phyloP scores from a whole-genome alignment of 2,329 filamentous ascomycete species.

The Furcasterigmium sp. region DNA sequence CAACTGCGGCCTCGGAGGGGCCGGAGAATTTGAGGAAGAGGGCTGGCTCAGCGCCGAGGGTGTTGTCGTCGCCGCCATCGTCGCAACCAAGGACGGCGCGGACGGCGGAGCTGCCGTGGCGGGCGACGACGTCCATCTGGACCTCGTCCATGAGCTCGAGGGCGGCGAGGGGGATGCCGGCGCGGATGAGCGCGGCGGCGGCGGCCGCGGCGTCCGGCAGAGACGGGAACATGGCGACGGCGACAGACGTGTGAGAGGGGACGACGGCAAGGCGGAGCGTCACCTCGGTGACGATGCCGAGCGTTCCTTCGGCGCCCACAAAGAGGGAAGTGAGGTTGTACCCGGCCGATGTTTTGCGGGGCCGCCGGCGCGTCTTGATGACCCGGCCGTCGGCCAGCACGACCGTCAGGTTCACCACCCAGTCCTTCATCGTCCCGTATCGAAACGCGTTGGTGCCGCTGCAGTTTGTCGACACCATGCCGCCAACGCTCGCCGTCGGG shows the following conservation, averaged over 20 bases:
- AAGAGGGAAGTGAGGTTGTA: constrained; percentile 68
- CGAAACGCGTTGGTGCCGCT: constrained; percentile 55
- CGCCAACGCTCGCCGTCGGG: constrained; percentile 52
- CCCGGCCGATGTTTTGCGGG: constrained; percentile 64
- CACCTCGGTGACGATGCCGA: constrained; percentile 66
- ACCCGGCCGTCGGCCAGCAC: constrained; percentile 61
- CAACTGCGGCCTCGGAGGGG: neutral
- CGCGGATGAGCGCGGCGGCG: constrained; percentile 59
- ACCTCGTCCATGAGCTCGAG: constrained; percentile 60
- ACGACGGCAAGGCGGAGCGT: constrained; percentile 65
- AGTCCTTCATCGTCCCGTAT: constrained; percentile 74
- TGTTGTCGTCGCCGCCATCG: too few relatives aligned
- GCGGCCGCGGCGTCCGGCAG: constrained; percentile 57
- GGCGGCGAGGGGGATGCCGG: constrained; percentile 61
- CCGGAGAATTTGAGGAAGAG: constrained; percentile 48
- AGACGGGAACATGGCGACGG: constrained; percentile 54
- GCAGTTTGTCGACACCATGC: constrained; percentile 65
- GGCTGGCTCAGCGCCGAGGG: constrained; percentile 15
- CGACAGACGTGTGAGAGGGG: constrained; percentile 59
- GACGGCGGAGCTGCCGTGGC: constrained; percentile 51
- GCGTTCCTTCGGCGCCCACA: constrained; percentile 65
- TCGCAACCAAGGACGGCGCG: constrained; percentile 48
- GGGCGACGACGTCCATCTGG: constrained; percentile 65
- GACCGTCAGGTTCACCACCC: constrained; percentile 66
- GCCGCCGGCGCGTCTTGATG: constrained; percentile 63